phyloP scores from a whole-genome alignment of 305 asterid species.

The Rubia balearica region DNA sequence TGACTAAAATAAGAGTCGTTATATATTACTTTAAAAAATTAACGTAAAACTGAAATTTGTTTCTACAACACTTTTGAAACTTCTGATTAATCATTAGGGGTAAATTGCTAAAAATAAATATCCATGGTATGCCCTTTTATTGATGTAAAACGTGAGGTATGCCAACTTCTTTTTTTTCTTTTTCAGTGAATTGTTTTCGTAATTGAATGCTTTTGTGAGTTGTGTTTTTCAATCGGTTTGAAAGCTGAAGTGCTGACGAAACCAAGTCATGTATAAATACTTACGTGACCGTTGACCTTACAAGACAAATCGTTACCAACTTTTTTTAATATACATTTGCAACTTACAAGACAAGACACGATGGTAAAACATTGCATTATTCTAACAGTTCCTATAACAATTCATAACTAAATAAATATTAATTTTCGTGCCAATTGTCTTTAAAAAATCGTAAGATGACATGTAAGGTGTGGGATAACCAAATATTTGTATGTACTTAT shows the following conservation, averaged over 20 bases:
- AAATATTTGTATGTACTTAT: too few species aligned
- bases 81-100: too few species aligned
- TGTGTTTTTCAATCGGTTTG: constrained; percentile 21
- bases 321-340: neutral
- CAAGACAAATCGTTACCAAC: constrained; percentile 37
- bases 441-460: too few species aligned
- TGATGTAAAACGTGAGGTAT: neutral
- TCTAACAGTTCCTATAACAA: too few species aligned
- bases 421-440: too few species aligned
- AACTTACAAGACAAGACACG: neutral
- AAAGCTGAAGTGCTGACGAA: constrained; percentile 15
- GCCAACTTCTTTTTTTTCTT: neutral
- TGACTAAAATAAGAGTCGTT: too few species aligned
- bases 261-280: constrained; percentile 15
- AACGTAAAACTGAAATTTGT: too few species aligned
- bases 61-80: too few species aligned
- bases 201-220: constrained; percentile 2
- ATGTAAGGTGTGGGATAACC: too few species aligned
- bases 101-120: too few species aligned
- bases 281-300: constrained; percentile 43
- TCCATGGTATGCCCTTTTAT: neutral
- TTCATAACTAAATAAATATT: too few species aligned
- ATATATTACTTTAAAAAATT: too few species aligned
- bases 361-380: neutral
- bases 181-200: neutral